Conservation (phyloP, 1,284 basidiomycete species). For the Leccinum griseonigrum region DNA sequence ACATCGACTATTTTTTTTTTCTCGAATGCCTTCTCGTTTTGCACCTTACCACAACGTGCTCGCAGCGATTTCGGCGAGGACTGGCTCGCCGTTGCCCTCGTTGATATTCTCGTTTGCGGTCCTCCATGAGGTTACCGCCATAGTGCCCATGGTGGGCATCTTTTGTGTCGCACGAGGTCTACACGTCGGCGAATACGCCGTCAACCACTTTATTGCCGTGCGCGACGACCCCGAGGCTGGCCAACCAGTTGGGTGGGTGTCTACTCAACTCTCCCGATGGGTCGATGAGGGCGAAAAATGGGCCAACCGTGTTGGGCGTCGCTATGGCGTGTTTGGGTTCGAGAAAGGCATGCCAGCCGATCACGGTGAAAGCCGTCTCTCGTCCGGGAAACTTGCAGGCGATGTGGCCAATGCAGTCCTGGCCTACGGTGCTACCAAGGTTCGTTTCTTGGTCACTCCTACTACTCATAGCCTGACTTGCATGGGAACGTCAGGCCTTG, state of each 20-base stretch:
- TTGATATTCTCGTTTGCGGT: conserved; percentile 79
- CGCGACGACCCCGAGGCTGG: conserved; percentile 5
- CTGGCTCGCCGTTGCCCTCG: conserved; percentile 73
- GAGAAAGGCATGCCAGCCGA: conserved; percentile 45
- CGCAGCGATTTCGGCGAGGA: conserved; percentile 55
- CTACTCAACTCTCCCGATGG: conserved; percentile 51
- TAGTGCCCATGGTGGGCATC: conserved; percentile 72
- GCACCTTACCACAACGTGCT: conserved; percentile 52
- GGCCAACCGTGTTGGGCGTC: conserved; percentile 69
- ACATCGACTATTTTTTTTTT: neutral
- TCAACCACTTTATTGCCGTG: conserved; percentile 36
- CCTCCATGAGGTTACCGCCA: conserved; percentile 85
- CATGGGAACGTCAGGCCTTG: conserved; percentile 54
- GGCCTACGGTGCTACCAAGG: conserved; percentile 86
- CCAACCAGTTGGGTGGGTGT: conserved; percentile 36
- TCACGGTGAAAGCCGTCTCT: conserved; percentile 12
- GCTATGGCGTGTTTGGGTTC: conserved; percentile 83
- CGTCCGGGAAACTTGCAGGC: conserved; percentile 54
- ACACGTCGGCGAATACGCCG: conserved; percentile 70
- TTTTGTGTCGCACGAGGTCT: conserved; percentile 72
- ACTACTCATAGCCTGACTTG: conserved; percentile 5
- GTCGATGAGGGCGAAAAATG: conserved; percentile 71
- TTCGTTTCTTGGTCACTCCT: conserved; percentile 26
- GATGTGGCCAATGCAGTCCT: conserved; percentile 78
- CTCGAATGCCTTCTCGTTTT: conserved; percentile 26